A percentile compares a stretch with the other conserved stretches of the same genome.
These are phyloP conservation scores for Venturia aucupariae DNA, from an alignment of 2,329 filamentous ascomycete species.

Conservation along the genomic window DNA sequence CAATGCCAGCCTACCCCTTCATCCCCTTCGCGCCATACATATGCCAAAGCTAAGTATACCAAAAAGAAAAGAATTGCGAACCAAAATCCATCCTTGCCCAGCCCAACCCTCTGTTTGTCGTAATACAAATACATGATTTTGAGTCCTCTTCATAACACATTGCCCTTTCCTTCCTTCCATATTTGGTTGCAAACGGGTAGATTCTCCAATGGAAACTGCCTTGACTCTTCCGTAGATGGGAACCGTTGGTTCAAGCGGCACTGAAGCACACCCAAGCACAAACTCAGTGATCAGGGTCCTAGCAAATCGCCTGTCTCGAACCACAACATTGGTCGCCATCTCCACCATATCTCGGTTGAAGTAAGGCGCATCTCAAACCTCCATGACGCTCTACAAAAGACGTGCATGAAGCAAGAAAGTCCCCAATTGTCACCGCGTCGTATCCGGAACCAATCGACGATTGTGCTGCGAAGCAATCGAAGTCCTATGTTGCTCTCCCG, in stretches of 20 bases:
- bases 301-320: background rate
- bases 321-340: background rate
- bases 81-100: background rate
- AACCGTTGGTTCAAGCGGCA: background rate
- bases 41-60: background rate
- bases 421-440: slow-evolving; percentile 1
- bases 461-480: background rate
- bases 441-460: background rate
- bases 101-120: background rate
- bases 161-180: background rate
- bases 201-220: background rate
- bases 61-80: background rate
- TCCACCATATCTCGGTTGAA: background rate
- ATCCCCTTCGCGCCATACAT: background rate
- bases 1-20: background rate
- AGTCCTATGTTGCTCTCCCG: background rate
- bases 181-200: background rate
- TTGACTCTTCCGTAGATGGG: background rate
- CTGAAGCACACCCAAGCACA: background rate
- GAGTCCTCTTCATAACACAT: background rate
- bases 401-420: background rate
- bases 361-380: background rate
- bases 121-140: slow-evolving; percentile 7
- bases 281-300: background rate
- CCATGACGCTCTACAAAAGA: background rate